phyloP scores from a whole-genome alignment of 805 yeast genomes.

The Maudiozyma barnettii region DNA sequence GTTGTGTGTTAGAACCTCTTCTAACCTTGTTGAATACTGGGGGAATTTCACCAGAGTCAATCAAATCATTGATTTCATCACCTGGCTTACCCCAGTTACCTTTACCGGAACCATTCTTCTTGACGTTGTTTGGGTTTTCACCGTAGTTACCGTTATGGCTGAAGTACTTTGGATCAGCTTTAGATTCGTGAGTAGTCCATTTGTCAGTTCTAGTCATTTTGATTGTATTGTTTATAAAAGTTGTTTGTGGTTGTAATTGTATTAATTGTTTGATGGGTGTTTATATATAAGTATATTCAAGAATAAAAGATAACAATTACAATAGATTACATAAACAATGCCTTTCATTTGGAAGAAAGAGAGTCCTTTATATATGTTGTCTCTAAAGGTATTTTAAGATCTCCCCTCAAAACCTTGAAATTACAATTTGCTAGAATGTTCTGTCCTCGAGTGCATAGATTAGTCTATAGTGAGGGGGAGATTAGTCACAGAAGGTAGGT shows the following conservation, averaged over 20 bases:
- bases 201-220: conserved; percentile 70
- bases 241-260: background rate
- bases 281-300: background rate
- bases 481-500: background rate
- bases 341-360: background rate
- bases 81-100: conserved; percentile 83
- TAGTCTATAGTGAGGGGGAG: background rate
- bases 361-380: background rate
- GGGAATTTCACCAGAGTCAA: conserved; percentile 47
- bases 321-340: background rate
- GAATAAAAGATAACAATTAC: background rate
- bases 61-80: conserved; percentile 61
- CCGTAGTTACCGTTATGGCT: conserved; percentile 65
- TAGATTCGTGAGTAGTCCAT: conserved; percentile 57
- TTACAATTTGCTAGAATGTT: background rate
- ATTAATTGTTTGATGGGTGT: background rate
- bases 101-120: conserved; percentile 79
- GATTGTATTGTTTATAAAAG: background rate
- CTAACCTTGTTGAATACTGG: conserved; percentile 38
- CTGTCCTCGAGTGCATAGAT: background rate
- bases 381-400: background rate
- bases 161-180: conserved; percentile 59
- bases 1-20: conserved; percentile 42
- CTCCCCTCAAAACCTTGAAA: background rate
- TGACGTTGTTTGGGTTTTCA: conserved; percentile 64